Percentiles rank a stretch among this genome's conserved stretches.
Evolutionary conservation across 306 rosid species (phyloP).

Genomic region (Leucaena leucocephala): DNA sequence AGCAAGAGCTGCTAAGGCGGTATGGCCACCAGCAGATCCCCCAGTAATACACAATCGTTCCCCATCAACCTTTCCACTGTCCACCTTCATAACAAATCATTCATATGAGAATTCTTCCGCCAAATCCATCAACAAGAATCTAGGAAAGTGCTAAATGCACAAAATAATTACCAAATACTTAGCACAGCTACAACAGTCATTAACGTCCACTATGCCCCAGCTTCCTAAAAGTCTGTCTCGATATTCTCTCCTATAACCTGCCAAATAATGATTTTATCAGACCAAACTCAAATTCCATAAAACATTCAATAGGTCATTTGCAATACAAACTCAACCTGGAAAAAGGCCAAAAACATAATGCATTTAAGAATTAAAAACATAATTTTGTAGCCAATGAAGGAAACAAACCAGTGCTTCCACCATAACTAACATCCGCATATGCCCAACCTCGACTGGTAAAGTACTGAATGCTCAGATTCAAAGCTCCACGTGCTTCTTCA

Average conservation of each 20-base stretch:
- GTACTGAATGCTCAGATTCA: conserved; percentile 77
- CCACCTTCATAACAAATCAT: conserved; percentile 57
- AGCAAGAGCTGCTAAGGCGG: conserved; percentile 93
- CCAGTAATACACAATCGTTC: conserved; percentile 86
- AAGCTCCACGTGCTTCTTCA: conserved; percentile 68
- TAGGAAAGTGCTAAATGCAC: conserved; percentile 8
- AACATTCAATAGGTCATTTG: not conserved
- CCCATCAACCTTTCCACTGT: conserved; percentile 77
- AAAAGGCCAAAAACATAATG: not conserved
- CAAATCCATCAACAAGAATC: conserved; percentile 24
- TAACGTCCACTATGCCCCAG: conserved; percentile 97
- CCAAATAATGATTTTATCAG: conserved; percentile 28
- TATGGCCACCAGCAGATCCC: conserved; percentile 96
- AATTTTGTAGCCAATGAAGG: conserved; percentile 26
- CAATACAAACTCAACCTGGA: not conserved
- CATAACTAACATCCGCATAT: conserved; percentile 82
- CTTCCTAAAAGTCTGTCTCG: conserved; percentile 82
- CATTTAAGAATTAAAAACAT: conserved; percentile 31
- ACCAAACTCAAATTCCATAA: not conserved
- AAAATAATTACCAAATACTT: conserved; percentile 69
- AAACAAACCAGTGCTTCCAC: conserved; percentile 98
- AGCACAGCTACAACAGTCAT: conserved; percentile 96
- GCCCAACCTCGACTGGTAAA: conserved; percentile 99
- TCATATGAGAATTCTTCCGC: not conserved
- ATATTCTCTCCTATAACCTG: conserved; percentile 92